phyloP scores from a whole-genome alignment of 345 rosid genomes.

The Durio zibethinus region DNA sequence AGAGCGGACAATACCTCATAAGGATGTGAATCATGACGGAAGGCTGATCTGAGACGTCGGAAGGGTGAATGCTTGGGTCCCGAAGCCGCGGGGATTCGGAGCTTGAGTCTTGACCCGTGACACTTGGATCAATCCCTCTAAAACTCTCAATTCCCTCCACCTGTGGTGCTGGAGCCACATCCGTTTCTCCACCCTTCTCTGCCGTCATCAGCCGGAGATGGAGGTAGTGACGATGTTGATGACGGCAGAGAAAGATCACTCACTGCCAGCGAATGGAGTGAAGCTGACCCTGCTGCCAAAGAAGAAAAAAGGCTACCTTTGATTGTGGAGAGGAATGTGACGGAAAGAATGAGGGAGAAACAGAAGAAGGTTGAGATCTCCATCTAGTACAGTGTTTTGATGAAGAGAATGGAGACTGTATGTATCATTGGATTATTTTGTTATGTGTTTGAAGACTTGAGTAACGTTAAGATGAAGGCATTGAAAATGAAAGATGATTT shows the following conservation, averaged over 20 bases:
- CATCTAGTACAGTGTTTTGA: constrained; percentile 9
- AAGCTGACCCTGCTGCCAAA: not conserved
- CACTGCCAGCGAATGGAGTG: not conserved
- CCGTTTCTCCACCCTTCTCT: not conserved
- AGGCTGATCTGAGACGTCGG: no score
- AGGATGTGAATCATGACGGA: no score
- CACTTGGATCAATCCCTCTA: constrained; percentile 6
- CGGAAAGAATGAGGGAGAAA: not conserved
- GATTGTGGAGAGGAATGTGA: not conserved
- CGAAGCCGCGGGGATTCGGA: no score
- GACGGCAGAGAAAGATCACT: constrained; percentile 2
- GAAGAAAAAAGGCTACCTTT: not conserved
- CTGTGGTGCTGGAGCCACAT: not conserved
- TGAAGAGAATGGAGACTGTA: constrained; percentile 12
- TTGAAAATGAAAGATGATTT: not conserved
- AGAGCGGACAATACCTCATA: no score
- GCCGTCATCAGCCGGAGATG: not conserved
- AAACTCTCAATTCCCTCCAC: not conserved
- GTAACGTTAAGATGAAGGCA: constrained; percentile 9
- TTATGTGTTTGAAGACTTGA: not conserved
- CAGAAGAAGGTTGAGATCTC: constrained; percentile 15
- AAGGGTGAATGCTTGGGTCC: no score
- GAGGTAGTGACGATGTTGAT: not conserved
- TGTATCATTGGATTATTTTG: not conserved
- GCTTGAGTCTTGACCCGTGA: no score